Conservation (phyloP, 768 basidiomycete species). For the Agrocybe praecox region DNA sequence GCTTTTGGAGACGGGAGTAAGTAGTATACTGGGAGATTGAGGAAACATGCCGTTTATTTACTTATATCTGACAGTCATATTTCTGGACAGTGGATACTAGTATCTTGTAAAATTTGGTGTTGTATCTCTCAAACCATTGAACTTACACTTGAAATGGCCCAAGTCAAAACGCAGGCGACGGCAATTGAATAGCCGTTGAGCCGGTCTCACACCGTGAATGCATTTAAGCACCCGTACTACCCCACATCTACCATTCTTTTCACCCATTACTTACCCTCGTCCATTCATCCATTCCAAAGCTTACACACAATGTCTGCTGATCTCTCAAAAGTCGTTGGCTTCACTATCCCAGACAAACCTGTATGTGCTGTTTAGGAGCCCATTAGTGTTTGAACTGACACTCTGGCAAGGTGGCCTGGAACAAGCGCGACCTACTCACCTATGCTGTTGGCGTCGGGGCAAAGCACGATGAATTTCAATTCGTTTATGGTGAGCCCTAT, state of each 20-base stretch:
- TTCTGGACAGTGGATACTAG: too few relatives aligned
- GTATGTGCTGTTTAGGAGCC: slow-evolving; percentile 39
- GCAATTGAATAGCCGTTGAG: slow-evolving; percentile 12
- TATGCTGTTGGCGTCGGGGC: slow-evolving; percentile 86
- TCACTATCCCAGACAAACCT: slow-evolving; percentile 49
- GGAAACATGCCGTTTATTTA: too few relatives aligned
- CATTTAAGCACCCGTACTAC: neutral
- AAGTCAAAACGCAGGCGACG: neutral
- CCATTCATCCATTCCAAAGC: neutral
- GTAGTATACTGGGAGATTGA: too few relatives aligned
- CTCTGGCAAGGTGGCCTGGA: slow-evolving; percentile 73
- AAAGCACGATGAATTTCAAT: slow-evolving; percentile 67
- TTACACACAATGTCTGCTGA: slow-evolving; percentile 37
- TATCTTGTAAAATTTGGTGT: too few relatives aligned
- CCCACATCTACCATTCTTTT: neutral
- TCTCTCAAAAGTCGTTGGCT: slow-evolving; percentile 69
- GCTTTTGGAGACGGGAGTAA: too few relatives aligned
- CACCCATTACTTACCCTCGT: neutral
- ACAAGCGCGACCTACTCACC: slow-evolving; percentile 77
- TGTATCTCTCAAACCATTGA: too few relatives aligned
- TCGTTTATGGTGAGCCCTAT: slow-evolving; percentile 65
- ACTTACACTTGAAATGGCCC: too few relatives aligned
- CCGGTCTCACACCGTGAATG: slow-evolving; percentile 16
- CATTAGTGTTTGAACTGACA: neutral
- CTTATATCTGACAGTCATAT: too few relatives aligned